Evolutionary conservation across 371 early-diverging fungal species (phyloP).

Genomic region (Haplosporangium sp.): DNA sequence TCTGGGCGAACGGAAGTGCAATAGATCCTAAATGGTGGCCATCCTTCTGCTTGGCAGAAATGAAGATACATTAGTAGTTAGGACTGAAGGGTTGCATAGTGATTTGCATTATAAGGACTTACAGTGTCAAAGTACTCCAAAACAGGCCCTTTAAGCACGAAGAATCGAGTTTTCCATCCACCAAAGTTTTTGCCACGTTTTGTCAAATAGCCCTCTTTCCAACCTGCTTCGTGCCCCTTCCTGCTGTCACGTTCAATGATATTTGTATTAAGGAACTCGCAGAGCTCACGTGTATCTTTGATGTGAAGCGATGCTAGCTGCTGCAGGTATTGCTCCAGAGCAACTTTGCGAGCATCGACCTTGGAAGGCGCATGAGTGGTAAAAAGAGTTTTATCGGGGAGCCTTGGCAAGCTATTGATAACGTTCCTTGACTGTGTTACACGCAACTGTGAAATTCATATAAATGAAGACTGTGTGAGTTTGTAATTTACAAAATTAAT

Average conservation of each 20-base stretch:
- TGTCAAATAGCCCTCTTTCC: conserved; percentile 85
- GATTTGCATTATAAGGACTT: conserved; percentile 22
- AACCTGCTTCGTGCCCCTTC: conserved; percentile 29
- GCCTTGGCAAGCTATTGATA: conserved; percentile 67
- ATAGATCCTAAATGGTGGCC: conserved; percentile 72
- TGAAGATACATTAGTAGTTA: too few species aligned
- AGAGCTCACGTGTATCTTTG: conserved; percentile 74
- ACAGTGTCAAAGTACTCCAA: conserved; percentile 84
- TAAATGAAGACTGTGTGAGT: not conserved
- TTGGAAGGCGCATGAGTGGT: conserved; percentile 77
- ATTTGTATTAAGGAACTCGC: conserved; percentile 83
- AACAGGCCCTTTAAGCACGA: conserved; percentile 68
- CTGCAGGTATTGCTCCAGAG: conserved; percentile 84
- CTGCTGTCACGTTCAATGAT: conserved; percentile 62
- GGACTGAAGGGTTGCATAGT: too few species aligned
- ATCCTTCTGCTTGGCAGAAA: conserved; percentile 59
- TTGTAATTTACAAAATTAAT: too few species aligned
- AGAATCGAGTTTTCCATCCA: conserved; percentile 88
- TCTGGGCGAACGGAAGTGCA: conserved; percentile 64
- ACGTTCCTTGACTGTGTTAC: conserved; percentile 61
- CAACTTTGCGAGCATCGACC: conserved; percentile 77
- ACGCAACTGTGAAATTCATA: conserved; percentile 60
- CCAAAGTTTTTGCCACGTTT: conserved; percentile 91
- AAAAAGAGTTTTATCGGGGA: conserved; percentile 87
- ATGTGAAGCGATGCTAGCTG: conserved; percentile 71